Base-by-base conservation (phyloP, 225 moss, liverwort and hornwort species). In the Thuidium tamariscinum region DNA sequence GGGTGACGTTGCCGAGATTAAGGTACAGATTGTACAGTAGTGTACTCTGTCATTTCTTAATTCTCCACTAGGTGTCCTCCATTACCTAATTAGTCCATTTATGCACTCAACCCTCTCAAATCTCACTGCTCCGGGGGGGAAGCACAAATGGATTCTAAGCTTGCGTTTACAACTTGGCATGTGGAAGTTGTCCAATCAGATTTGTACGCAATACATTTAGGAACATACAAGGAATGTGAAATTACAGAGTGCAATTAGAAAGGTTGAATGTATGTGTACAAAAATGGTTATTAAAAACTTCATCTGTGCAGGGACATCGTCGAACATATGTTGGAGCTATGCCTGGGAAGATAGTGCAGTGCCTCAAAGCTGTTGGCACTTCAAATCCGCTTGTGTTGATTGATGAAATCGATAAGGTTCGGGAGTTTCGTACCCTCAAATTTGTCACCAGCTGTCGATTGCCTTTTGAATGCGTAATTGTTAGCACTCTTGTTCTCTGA, bases 301-400 rank as follows among this genome's bases (percentile, higher is more conserved):
- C 2, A 48, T 81, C 42, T 79, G 27, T 88, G 86, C 86, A 98
- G 98, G 98, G 98, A 59, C 98, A 98, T 90, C 94, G 98, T 65
- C 95, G 98, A 90, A 98, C 98, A 56, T 98, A 98, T 83, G 96
- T 98, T 59, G 98, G 98, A 90, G 98, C 98, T 83, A 98, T 98
- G 98, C 98, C 98, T 80, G 98, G 98, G 87, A 98, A 98, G 93
- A 98, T 98, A 80, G 98, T 98, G 81, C 98, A 98, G 81, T 98
- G 98, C 87, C 91, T 98, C 73, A 98, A 98, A 92, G 93, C 98
- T 87, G 90, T 93, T 63, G 97, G 96, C 90, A 98, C 97, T 70
- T 89, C 95, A 54, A 98, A 98, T 89, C 98, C 98, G 23, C 89
- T 98, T 65, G 98, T 98, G 67, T 78, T 98, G 80, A 98, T 98